Percentiles rank a stretch among this genome's conserved stretches.
Evolutionary conservation across 1,139 yeast species (phyloP).

Genomic region (Kluyveromyces sp.): DNA sequence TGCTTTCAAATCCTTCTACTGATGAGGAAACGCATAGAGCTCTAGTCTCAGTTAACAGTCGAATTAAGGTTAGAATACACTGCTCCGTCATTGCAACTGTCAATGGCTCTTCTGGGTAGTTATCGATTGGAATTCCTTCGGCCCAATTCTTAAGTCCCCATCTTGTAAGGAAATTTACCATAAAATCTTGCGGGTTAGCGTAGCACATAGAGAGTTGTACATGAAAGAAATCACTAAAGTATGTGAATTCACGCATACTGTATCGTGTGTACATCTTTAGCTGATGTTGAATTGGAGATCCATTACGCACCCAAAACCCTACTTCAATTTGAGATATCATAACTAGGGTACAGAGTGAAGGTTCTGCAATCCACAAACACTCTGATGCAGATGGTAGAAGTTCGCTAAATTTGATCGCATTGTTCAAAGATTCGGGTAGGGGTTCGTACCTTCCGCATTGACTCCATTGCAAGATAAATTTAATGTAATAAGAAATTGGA

Average conservation of each 20-base stretch:
- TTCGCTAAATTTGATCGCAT: slow-evolving; percentile 12
- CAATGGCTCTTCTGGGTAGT: slow-evolving; percentile 36
- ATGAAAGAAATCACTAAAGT: slow-evolving; percentile 64
- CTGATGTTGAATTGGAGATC: slow-evolving; percentile 70
- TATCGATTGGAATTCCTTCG: slow-evolving; percentile 35
- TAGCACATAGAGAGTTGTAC: slow-evolving; percentile 58
- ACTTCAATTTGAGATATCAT: slow-evolving; percentile 65
- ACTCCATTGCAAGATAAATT: slow-evolving; percentile 28
- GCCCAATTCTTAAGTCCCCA: slow-evolving; percentile 57
- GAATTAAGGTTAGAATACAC: slow-evolving; percentile 62
- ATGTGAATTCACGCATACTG: slow-evolving; percentile 80
- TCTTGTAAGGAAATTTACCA: slow-evolving; percentile 54
- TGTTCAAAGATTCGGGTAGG: slow-evolving; percentile 11
- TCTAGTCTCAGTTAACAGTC: slow-evolving; percentile 59
- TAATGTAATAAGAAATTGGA: slow-evolving; percentile 28
- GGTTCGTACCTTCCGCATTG: slow-evolving; percentile 27
- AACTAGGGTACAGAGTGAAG: slow-evolving; percentile 70
- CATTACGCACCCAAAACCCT: slow-evolving; percentile 90
- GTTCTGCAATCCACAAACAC: slow-evolving; percentile 38
- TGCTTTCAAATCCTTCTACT: slow-evolving; percentile 42
- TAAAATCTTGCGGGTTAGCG: slow-evolving; percentile 49
- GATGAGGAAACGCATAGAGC: slow-evolving; percentile 47
- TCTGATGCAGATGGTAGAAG: slow-evolving; percentile 16
- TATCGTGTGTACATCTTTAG: slow-evolving; percentile 71
- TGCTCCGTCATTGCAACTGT: slow-evolving; percentile 70